Conservation (phyloP, 139 green algal species). For the Raphidocelis subcapitata region DNA sequence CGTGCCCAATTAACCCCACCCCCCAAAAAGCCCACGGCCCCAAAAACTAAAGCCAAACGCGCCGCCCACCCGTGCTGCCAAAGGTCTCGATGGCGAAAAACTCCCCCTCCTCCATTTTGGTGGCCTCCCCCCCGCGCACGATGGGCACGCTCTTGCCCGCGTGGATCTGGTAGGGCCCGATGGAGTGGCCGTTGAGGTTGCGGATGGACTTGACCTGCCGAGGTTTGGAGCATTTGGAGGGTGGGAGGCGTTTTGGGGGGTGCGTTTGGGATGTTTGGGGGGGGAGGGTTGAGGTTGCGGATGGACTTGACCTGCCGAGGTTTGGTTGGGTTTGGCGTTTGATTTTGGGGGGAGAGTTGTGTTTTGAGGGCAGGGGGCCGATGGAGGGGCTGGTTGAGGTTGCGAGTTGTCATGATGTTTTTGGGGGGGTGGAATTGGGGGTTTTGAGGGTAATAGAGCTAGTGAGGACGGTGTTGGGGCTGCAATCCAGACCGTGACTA, state of each 20-base stretch:
- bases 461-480: too few species aligned
- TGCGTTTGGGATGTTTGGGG: too few species aligned
- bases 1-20: too few species aligned
- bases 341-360: too few species aligned
- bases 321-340: too few species aligned
- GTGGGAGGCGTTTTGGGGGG: neutral
- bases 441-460: too few species aligned
- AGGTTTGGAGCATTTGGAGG: too few species aligned
- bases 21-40: too few species aligned
- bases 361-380: neutral
- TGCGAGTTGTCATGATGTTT: slow-evolving; percentile 86
- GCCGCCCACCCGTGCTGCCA: slow-evolving; percentile 74
- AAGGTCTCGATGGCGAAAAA: slow-evolving; percentile 99
- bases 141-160: slow-evolving; percentile 73
- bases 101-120: slow-evolving; percentile 98
- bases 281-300: slow-evolving; percentile 97
- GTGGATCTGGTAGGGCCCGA: slow-evolving; percentile 96
- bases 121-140: slow-evolving; percentile 85
- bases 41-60: too few species aligned
- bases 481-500: too few species aligned
- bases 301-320: slow-evolving; percentile 74
- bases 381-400: too few species aligned
- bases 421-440: too few species aligned
- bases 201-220: slow-evolving; percentile 75
- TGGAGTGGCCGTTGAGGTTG: slow-evolving; percentile 98